Conservation (phyloP, 2,329 filamentous ascomycete genomes). For the Hypoxylon sp. region DNA sequence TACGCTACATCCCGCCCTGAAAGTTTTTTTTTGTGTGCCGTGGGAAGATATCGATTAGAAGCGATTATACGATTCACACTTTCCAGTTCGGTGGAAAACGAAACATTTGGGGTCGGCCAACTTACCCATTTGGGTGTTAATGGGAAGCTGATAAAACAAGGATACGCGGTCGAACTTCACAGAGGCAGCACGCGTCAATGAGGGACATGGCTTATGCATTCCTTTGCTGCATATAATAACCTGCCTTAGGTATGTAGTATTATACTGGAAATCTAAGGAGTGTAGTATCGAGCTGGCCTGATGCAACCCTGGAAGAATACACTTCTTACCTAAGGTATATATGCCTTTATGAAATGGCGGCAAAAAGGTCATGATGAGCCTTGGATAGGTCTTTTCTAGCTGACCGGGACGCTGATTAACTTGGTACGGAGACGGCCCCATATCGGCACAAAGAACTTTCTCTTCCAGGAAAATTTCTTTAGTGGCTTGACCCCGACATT, state of each 20-base stretch:
- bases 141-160: constrained; percentile 43
- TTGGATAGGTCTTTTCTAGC: constrained; percentile 10
- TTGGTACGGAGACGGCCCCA: constrained; percentile 29
- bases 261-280: constrained; percentile 9
- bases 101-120: constrained; percentile 26
- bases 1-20: neutral
- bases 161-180: constrained; percentile 38
- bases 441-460: constrained; percentile 25
- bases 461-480: constrained; percentile 36
- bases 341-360: constrained; percentile 5
- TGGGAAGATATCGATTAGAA: neutral
- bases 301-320: constrained; percentile 32
- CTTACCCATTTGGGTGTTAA: constrained; percentile 54
- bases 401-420: constrained; percentile 14
- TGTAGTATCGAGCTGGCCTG: constrained; percentile 10
- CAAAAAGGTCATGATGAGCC: constrained; percentile 6
- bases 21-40: neutral
- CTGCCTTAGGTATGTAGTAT: constrained; percentile 11
- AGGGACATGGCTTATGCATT: constrained; percentile 10
- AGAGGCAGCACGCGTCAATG: constrained; percentile 31
- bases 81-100: constrained; percentile 6
- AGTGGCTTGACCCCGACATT: constrained; percentile 35
- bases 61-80: neutral
- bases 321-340: constrained; percentile 5
- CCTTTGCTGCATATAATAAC: constrained; percentile 14